Conservation (phyloP, 768 basidiomycete genomes). For the Collybia nuda region DNA sequence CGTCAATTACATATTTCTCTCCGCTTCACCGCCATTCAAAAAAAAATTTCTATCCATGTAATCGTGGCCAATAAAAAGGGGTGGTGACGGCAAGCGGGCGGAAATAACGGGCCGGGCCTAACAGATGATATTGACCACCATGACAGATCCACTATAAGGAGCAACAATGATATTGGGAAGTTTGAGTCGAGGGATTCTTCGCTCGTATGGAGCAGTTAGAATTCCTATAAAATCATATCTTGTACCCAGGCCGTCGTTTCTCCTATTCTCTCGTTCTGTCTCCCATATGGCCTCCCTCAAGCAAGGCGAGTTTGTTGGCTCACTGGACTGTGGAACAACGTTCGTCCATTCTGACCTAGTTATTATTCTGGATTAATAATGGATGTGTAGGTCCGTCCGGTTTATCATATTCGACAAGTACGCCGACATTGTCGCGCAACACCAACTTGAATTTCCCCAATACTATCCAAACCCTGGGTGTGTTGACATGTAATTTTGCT, state of each 20-base stretch:
- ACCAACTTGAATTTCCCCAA: slow-evolving; percentile 92
- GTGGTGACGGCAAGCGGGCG: slow-evolving; percentile 2
- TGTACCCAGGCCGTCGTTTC: slow-evolving; percentile 3
- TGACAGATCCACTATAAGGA: neutral
- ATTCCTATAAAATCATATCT: slow-evolving; percentile 8
- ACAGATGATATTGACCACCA: slow-evolving; percentile 6
- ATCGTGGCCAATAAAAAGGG: neutral
- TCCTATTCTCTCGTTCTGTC: slow-evolving; percentile 10
- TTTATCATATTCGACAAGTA: slow-evolving; percentile 90
- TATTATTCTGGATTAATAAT: neutral
- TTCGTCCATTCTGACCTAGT: slow-evolving; percentile 37
- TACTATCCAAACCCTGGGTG: slow-evolving; percentile 89
- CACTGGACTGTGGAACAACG: slow-evolving; percentile 96
- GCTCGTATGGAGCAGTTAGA: slow-evolving; percentile 6
- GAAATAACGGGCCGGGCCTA: slow-evolving; percentile 13
- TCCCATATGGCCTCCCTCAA: slow-evolving; percentile 33
- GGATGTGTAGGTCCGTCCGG: slow-evolving; percentile 67
- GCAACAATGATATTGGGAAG: slow-evolving; percentile 14
- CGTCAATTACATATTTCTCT: neutral
- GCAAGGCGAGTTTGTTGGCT: slow-evolving; percentile 84
- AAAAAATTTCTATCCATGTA: no score
- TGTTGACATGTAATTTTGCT: slow-evolving; percentile 12
- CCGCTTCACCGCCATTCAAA: neutral
- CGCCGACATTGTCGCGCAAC: slow-evolving; percentile 84
- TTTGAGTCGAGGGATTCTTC: slow-evolving; percentile 9